Conservation (phyloP, 495 filamentous ascomycete species). For the Cudoniella acicularis region DNA sequence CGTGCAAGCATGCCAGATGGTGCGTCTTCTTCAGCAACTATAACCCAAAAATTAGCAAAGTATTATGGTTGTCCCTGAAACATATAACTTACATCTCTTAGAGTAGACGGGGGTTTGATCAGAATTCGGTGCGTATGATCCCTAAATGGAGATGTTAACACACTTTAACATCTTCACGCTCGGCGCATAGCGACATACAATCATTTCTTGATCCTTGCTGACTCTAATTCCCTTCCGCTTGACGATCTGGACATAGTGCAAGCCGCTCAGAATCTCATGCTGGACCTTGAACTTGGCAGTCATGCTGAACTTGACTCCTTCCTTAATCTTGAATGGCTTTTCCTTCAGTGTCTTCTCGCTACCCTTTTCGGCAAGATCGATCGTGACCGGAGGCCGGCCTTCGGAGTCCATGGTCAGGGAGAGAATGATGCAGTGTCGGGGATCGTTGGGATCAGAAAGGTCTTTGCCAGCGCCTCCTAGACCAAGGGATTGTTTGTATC, state of each 20-base stretch:
- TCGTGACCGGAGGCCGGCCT: conserved; percentile 76
- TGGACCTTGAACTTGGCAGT: conserved; percentile 90
- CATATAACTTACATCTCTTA: conserved; percentile 79
- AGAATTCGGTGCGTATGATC: conserved; percentile 88
- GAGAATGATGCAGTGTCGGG: conserved; percentile 82
- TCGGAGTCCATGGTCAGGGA: conserved; percentile 78
- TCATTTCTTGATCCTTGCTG: conserved; percentile 93
- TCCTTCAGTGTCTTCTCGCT: conserved; percentile 70
- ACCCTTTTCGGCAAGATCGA: conserved; percentile 67
- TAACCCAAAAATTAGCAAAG: not conserved
- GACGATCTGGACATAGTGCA: conserved; percentile 92
- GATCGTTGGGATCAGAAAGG: conserved; percentile 70
- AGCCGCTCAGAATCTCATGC: conserved; percentile 87
- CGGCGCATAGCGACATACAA: conserved; percentile 53
- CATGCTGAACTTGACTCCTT: conserved; percentile 88
- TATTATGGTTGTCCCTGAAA: no score
- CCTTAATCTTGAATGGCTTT: conserved; percentile 95
- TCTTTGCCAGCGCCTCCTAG: conserved; percentile 57
- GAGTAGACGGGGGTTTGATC: conserved; percentile 75
- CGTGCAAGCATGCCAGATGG: conserved; percentile 84
- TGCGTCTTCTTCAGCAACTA: conserved; percentile 86
- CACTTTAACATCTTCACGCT: not conserved
- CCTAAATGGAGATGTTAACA: conserved; percentile 33
- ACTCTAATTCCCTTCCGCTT: conserved; percentile 81
- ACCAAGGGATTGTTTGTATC: conserved; percentile 95